Conservation (phyloP, 2,329 filamentous ascomycete genomes). For the Clonostachys chloroleuca region DNA sequence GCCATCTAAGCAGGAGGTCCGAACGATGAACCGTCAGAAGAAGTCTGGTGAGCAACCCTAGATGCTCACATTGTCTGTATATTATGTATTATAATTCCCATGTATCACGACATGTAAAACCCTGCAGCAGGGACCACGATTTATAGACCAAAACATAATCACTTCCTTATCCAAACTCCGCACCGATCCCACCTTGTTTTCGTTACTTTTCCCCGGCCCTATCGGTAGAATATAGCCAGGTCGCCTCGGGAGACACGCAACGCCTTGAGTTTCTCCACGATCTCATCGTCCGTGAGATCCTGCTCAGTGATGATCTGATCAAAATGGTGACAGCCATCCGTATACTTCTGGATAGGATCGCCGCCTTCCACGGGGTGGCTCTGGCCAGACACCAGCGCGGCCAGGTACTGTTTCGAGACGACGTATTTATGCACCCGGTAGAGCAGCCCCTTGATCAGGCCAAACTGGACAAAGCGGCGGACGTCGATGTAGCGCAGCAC, state of each 20-base stretch:
- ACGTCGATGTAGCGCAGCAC: conserved; percentile 78
- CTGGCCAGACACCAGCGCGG: conserved; percentile 49
- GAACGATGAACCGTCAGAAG: conserved; percentile 6
- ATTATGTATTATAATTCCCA: conserved; percentile 8
- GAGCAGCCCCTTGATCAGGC: conserved; percentile 89
- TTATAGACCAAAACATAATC: too few relatives aligned
- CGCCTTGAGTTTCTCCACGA: conserved; percentile 63
- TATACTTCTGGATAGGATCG: conserved; percentile 59
- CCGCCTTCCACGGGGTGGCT: conserved; percentile 31
- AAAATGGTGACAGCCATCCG: conserved; percentile 72
- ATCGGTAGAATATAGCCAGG: conserved; percentile 49
- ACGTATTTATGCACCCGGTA: conserved; percentile 93
- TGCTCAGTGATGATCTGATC: conserved; percentile 80
- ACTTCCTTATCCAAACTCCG: background rate
- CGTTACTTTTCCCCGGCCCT: conserved; percentile 3
- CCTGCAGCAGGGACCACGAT: background rate
- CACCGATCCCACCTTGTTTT: conserved; percentile 2
- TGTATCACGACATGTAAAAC: conserved; percentile 9
- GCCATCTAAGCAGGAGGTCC: conserved; percentile 25
- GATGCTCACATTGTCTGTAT: conserved; percentile 1
- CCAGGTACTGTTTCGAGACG: conserved; percentile 60
- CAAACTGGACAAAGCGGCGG: conserved; percentile 89
- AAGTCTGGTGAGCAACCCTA: too few relatives aligned
- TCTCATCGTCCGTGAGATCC: conserved; percentile 64
- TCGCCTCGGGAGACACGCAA: conserved; percentile 48